phyloP scores from a whole-genome alignment of 1,284 basidiomycete species.

The Wolfiporia cocos region DNA sequence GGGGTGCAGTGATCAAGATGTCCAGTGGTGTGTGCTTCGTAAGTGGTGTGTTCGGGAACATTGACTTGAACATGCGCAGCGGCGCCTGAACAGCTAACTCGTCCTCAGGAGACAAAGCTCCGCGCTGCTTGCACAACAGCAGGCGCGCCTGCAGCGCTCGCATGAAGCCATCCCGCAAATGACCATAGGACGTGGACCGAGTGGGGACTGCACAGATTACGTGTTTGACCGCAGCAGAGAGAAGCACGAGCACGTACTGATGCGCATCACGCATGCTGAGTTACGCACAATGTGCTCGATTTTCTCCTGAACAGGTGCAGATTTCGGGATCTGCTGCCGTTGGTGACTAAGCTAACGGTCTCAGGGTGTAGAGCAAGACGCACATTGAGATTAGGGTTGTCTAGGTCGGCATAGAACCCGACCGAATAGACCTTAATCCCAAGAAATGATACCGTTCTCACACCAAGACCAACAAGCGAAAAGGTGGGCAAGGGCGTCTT shows the following conservation, averaged over 20 bases:
- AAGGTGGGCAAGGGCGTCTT: constrained; percentile 54
- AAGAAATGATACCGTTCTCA: constrained; percentile 82
- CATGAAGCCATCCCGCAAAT: constrained; percentile 83
- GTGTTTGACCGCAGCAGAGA: not conserved
- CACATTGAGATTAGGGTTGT: constrained; percentile 54
- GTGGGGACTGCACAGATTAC: constrained; percentile 58
- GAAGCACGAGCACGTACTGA: constrained; percentile 32
- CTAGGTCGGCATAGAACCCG: constrained; percentile 79
- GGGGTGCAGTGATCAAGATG: constrained; percentile 52
- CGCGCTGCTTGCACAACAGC: constrained; percentile 44
- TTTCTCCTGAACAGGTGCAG: constrained; percentile 60
- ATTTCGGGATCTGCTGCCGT: constrained; percentile 32
- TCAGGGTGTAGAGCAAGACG: constrained; percentile 16
- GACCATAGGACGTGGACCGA: constrained; percentile 73
- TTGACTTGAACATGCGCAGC: constrained; percentile 64
- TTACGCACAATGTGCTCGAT: constrained; percentile 62
- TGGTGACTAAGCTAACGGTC: constrained; percentile 19
- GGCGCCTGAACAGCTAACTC: constrained; percentile 54
- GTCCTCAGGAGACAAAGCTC: constrained; percentile 49
- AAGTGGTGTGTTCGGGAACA: constrained; percentile 68
- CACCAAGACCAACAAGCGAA: constrained; percentile 74
- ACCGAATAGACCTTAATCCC: constrained; percentile 81
- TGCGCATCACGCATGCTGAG: constrained; percentile 69
- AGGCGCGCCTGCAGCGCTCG: constrained; percentile 69
- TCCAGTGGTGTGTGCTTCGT: constrained; percentile 64